Evolutionary conservation across 129 eudicot species (phyloP).

Genomic region (Solidago caesia): DNA sequence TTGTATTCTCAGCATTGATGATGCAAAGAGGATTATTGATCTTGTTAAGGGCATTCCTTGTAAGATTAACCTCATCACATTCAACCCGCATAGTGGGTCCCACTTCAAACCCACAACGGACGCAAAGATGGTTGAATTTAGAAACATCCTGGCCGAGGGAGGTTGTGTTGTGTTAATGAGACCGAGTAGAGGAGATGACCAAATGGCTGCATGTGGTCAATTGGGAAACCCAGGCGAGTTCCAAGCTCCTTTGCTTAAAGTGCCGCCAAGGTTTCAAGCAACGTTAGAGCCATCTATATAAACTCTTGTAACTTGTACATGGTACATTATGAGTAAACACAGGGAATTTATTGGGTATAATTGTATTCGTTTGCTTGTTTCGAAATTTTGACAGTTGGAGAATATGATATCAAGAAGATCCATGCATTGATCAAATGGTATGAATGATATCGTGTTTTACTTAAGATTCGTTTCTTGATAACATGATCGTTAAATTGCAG

Average conservation of each 20-base stretch:
- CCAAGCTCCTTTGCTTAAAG: constrained; percentile 79
- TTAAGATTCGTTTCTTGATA: too few relatives aligned
- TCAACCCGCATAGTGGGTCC: constrained; percentile 88
- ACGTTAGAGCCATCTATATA: constrained; percentile 41
- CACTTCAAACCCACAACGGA: constrained; percentile 63
- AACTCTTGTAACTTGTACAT: background rate
- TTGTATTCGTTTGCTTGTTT: constrained; percentile 4
- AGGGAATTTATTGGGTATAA: background rate
- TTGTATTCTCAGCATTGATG: constrained; percentile 58
- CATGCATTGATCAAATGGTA: too few relatives aligned
- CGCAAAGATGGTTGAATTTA: constrained; percentile 74
- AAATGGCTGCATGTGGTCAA: constrained; percentile 98
- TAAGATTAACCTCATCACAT: constrained; percentile 86
- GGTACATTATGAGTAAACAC: background rate
- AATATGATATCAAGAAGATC: too few relatives aligned
- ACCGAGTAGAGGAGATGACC: constrained; percentile 88
- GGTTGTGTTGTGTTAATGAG: constrained; percentile 68
- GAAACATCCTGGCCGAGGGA: constrained; percentile 63
- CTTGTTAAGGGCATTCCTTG: constrained; percentile 90
- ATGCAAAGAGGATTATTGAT: constrained; percentile 75
- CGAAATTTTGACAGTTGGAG: too few relatives aligned
- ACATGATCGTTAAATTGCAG: too few relatives aligned
- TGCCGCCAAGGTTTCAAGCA: constrained; percentile 68
- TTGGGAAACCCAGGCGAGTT: constrained; percentile 79
- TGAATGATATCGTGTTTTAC: too few relatives aligned